A percentile compares a stretch with the other conserved stretches of the same genome.
Evolutionary conservation across 768 basidiomycete genomes (phyloP).

Genomic region (Termitomyces sp.): DNA sequence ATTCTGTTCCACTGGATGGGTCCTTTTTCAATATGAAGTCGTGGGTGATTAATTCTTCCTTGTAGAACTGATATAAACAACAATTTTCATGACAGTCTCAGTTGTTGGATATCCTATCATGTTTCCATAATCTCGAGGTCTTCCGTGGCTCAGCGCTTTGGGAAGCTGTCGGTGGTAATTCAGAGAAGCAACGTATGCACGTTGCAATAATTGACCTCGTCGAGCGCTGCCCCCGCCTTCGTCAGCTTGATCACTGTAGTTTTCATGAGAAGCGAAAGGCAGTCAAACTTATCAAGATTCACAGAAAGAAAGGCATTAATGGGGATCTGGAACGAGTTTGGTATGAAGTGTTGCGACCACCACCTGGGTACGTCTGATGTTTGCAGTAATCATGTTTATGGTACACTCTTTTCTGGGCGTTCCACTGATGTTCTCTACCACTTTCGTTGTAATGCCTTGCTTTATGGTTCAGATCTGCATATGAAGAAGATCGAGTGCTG

Average conservation of each 20-base stretch:
- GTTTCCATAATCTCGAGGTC: constrained; percentile 36
- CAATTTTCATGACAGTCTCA: constrained; percentile 22
- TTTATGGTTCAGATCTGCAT: not conserved
- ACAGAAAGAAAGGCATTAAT: constrained; percentile 23
- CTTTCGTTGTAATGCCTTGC: not conserved
- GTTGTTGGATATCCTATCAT: constrained; percentile 36
- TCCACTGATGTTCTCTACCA: not conserved
- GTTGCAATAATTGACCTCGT: constrained; percentile 34
- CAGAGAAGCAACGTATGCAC: constrained; percentile 32
- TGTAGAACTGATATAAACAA: not conserved
- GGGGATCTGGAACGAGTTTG: constrained; percentile 21
- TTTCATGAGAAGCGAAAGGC: constrained; percentile 27
- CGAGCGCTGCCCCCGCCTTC: constrained; percentile 33
- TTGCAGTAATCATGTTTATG: not conserved
- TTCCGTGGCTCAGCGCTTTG: constrained; percentile 40
- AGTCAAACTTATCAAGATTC: constrained; percentile 33
- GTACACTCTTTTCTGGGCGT: not conserved
- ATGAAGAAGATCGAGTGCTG: not conserved
- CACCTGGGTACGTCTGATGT: constrained; percentile 21
- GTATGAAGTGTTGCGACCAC: constrained; percentile 27
- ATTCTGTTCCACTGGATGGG: constrained; percentile 11
- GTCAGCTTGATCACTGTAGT: constrained; percentile 36
- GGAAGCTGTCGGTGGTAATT: constrained; percentile 28
- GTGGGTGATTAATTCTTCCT: constrained; percentile 15
- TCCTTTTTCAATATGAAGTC: constrained; percentile 17